A percentile compares a stretch with the other conserved stretches of the same genome.
Conservation (phyloP, 2,329 filamentous ascomycete species). For the Ophiostoma piceae region DNA sequence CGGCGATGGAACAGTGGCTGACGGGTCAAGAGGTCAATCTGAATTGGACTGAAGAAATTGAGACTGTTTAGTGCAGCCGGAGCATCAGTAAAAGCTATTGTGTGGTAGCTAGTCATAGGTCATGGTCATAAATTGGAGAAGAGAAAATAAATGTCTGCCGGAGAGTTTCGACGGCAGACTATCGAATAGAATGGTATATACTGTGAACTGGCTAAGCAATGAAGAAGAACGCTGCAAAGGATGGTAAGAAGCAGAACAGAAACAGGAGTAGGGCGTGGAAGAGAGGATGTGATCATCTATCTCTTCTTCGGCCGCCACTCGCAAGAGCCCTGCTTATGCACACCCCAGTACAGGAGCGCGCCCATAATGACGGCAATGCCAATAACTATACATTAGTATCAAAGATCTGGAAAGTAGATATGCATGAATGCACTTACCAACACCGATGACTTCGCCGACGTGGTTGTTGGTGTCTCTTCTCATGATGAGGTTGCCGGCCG, state of each 20-base stretch:
- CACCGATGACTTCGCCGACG: conserved; percentile 21
- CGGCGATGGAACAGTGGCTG: conserved; percentile 41
- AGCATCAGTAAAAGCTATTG: neutral
- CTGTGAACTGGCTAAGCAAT: neutral
- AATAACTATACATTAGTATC: neutral
- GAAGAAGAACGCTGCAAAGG: neutral
- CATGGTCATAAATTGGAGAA: neutral
- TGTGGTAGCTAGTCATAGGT: neutral
- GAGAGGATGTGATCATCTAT: neutral
- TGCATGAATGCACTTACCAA: conserved; percentile 7
- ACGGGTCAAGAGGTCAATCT: conserved; percentile 18
- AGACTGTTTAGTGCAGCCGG: neutral
- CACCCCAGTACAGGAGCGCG: conserved; percentile 22
- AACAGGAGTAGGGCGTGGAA: neutral
- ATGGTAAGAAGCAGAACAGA: neutral
- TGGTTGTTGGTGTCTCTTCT: conserved; percentile 22
- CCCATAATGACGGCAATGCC: conserved; percentile 17
- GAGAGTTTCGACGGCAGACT: conserved; percentile 16
- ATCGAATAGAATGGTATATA: conserved; percentile 13
- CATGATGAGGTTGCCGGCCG: conserved; percentile 15
- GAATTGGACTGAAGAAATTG: neutral
- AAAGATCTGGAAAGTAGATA: too few relatives aligned
- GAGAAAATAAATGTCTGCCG: neutral
- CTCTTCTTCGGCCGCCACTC: conserved; percentile 18
- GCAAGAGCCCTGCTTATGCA: conserved; percentile 20